Evolutionary conservation across 805 yeast genomes (phyloP), one percentile per base, ranked within the genome.

Genomic region (Scheffersomyces ergatensis): DNA sequence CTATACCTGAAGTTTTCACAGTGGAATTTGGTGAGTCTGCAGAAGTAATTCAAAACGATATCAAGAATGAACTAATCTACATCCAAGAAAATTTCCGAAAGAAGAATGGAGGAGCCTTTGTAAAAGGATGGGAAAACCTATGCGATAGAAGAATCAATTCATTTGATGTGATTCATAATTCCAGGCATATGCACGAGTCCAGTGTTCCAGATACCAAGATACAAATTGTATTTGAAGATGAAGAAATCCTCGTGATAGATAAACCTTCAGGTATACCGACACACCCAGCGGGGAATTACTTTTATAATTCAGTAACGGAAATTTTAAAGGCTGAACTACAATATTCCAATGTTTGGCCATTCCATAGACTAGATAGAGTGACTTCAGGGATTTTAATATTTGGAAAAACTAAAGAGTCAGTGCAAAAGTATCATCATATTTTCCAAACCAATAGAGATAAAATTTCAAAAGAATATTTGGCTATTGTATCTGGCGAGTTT

Each of bases 231-330:
- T 60, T 51, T 48, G 64, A 72, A 43, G 68, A 70, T 44, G 56
- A 54, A 3, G 56, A 62, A 6, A 23, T 70, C 0, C 19, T 76
- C 13, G 79, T 77, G 19, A 67, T 76, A 2, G 60, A 73, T 47
- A 77, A 77, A 44, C 82, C 82, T 0, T 58, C 69, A 0, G 83
- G 82, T 0, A 57, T 76, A 2, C 80, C 82, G 1, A 75, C 78
- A 0, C 83, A 77, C 47, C 80, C 83, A 0, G 63, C 75, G 0
- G 71, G 74, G 6, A 67, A 60, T 30, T 75, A 69, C 47, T 44
- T 54, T 25, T 61, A 63, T 47, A 77, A 77, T 52, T 58, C 74
- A 1, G 45, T 77, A 16, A 60, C 67, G 8, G 77, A 72, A 50
- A 64, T 75, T 2, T 33, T 76, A 25, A 59, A 66, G 36, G 46